A percentile compares a stretch with the other conserved stretches of the same genome.
Evolutionary conservation across 2,329 filamentous ascomycete genomes (phyloP).

Genomic region (Neofusicoccum sp.): DNA sequence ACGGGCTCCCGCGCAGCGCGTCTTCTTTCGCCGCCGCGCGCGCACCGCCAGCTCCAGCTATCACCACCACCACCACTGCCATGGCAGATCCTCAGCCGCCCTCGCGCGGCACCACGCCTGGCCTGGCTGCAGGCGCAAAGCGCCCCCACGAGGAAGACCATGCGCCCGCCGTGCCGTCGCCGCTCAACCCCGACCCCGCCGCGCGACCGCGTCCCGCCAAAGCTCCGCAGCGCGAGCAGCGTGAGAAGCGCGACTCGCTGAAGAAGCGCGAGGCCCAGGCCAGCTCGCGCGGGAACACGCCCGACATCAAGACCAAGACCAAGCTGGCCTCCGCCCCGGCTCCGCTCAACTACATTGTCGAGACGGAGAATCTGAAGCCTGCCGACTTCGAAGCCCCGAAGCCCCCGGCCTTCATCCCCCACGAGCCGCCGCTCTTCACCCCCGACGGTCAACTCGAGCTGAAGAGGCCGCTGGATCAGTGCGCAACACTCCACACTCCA

Average conservation of each 20-base stretch:
- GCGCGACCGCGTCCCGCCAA: slow-evolving; percentile 46
- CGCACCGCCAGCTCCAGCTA: slow-evolving; percentile 1
- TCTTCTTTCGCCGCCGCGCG: slow-evolving; percentile 2
- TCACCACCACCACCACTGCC: slow-evolving; percentile 14
- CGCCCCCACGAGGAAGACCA: slow-evolving; percentile 20
- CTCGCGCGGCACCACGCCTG: slow-evolving; percentile 41
- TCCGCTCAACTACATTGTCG: slow-evolving; percentile 55
- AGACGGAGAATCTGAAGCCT: slow-evolving; percentile 36
- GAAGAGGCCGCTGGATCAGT: slow-evolving; percentile 53
- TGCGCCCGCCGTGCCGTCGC: slow-evolving; percentile 70
- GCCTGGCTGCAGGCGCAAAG: slow-evolving; percentile 23
- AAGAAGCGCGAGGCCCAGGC: slow-evolving; percentile 56
- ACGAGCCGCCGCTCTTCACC: slow-evolving; percentile 50
- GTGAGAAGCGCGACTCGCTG: slow-evolving; percentile 56
- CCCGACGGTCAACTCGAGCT: slow-evolving; percentile 47
- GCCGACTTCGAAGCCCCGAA: slow-evolving; percentile 54
- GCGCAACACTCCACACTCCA: background rate
- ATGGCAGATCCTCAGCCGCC: slow-evolving; percentile 40
- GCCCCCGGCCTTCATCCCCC: slow-evolving; percentile 49
- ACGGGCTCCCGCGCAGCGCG: background rate
- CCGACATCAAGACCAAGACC: slow-evolving; percentile 44
- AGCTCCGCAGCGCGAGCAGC: slow-evolving; percentile 43
- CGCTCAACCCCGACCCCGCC: slow-evolving; percentile 63
- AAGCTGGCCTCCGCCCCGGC: slow-evolving; percentile 41
- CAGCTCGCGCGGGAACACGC: slow-evolving; percentile 41